Evolutionary conservation across 176 grass and related monocot species (phyloP).

Genomic region (Chloris gayana): DNA sequence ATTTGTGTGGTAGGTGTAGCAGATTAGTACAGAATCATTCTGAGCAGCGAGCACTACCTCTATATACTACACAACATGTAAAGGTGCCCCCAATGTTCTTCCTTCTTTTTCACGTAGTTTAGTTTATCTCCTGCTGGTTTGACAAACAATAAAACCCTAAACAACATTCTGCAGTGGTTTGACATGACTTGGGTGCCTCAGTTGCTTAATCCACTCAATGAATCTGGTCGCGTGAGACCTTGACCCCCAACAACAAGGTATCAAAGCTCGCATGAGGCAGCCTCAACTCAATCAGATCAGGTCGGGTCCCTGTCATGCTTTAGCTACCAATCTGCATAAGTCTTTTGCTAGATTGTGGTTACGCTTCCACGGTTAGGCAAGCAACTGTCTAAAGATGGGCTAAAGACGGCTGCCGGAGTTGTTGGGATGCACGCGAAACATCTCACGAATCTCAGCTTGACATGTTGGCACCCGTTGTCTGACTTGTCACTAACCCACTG

Average conservation of each 20-base stretch:
- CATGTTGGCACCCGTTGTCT: not conserved
- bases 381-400: not conserved
- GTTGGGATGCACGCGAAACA: not conserved
- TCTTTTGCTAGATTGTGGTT: not conserved
- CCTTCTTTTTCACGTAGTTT: conserved; percentile 14
- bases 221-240: not conserved
- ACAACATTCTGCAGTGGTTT: conserved; percentile 11
- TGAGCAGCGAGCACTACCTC: conserved; percentile 6
- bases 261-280: not conserved
- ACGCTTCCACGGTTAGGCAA: not conserved
- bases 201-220: conserved; percentile 19
- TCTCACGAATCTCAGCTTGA: not conserved
- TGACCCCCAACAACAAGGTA: not conserved
- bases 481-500: not conserved
- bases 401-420: not conserved
- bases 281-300: not conserved
- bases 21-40: conserved; percentile 9
- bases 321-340: not conserved
- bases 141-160: conserved; percentile 34
- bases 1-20: not conserved
- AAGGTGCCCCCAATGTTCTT: not conserved
- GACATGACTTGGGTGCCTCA: conserved; percentile 23
- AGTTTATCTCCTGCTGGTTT: conserved; percentile 13
- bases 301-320: not conserved
- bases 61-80: not conserved